phyloP scores from a whole-genome alignment of 495 filamentous ascomycete species.

The Aspergillus sparsus region DNA sequence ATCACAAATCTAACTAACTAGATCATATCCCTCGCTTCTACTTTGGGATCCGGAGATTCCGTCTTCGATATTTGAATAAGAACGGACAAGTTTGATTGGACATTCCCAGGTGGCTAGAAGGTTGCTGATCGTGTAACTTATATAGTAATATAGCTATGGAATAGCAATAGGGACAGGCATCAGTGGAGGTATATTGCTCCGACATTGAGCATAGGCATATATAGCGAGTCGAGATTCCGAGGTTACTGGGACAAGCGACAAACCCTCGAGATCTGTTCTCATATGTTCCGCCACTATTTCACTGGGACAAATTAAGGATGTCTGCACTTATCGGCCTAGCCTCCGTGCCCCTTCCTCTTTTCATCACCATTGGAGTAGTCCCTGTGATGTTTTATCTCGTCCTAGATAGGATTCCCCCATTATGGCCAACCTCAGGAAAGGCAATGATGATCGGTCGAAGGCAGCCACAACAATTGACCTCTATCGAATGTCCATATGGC shows the following conservation, averaged over 20 bases:
- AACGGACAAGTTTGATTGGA: not conserved
- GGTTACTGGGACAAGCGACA: not conserved
- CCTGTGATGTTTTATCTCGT: conserved; percentile 17
- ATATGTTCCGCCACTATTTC: not conserved
- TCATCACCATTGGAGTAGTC: conserved; percentile 13
- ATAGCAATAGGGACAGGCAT: not conserved
- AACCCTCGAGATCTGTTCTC: not conserved
- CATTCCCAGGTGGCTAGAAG: not conserved
- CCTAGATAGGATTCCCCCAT: conserved; percentile 19
- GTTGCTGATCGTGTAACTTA: conserved; percentile 1
- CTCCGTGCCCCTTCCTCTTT: conserved; percentile 16
- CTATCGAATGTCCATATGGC: conserved; percentile 25
- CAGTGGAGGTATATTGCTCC: not conserved
- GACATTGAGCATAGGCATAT: conserved; percentile 2
- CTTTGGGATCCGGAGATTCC: not conserved
- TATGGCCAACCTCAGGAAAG: conserved; percentile 23
- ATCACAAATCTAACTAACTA: not conserved
- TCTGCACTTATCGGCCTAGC: conserved; percentile 9
- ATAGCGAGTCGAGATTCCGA: conserved; percentile 1
- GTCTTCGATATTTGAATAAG: not conserved
- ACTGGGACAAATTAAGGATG: conserved; percentile 2
- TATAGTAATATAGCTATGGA: not conserved
- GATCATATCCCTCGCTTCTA: not conserved
- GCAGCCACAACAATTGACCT: conserved; percentile 19
- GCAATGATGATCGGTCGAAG: conserved; percentile 22